Evolutionary conservation across 805 yeast species (phyloP), one percentile per base, ranked within the genome.

Genomic region (Candida saitoana): DNA sequence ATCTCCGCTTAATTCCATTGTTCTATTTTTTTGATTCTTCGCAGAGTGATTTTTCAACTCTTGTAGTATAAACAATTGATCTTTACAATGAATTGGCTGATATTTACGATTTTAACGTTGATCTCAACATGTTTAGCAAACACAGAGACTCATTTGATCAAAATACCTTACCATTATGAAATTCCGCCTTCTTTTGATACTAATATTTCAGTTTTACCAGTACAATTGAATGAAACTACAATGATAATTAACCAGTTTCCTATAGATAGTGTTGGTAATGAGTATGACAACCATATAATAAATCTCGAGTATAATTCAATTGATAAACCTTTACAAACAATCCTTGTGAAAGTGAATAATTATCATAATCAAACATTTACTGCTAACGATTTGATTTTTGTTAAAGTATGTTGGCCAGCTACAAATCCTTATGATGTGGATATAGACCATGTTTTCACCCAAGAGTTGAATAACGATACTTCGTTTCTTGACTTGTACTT

Each of bases 401-500:
- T 61, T 18, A 65, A 65, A 41, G 40, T 65, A 11, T 65, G 70
- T 37, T 65, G 70, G 70, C 69, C 71, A 3, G 66, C 70, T 1
- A 62, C 57, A 0, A 34, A 24, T 18, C 67, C 71, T 3, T 57
- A 48, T 34, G 49, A 49, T 15, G 60, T 65, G 31, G 35, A 34
- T 4, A 19, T 65, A 2, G 16, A 43, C 7, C 67, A 63, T 40
- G 31, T 39, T 22, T 65, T 59, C 41, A 33, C 51, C 3, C 39
- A 45, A 4, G 50, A 52, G 7, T 32, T 52, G 1, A 15, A 36
- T 7, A 34, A 34, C 7, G 37, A 34, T 32, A 27, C 24, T 20
- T n/a, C 32, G 7, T 29, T 17, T 1, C 50, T 60, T 36, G 63
- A 58, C 36, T 34, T 60, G 20, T 64, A 60, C 41, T 22, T 63